These are phyloP conservation scores for Phytopythium oedochilum DNA, from an alignment of 352 stramenopile species.

Conservation along the genomic window DNA sequence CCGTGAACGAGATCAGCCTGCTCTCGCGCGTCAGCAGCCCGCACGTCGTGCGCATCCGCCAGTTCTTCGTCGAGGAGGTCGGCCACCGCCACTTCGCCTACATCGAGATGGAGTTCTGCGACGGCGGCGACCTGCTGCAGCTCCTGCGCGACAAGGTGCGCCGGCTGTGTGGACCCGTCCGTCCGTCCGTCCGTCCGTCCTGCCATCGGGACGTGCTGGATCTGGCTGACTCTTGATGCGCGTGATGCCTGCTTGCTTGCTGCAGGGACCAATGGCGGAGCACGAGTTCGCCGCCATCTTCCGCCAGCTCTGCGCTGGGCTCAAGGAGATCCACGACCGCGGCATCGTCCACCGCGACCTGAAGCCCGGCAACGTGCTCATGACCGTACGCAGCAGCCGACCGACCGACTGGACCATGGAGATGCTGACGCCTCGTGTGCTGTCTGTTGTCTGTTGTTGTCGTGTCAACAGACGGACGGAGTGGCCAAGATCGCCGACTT, in stretches of 20 bases:
- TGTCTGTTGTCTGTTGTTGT: not conserved
- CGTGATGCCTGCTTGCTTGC: not conserved
- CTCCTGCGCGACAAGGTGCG: slow-evolving; percentile 30
- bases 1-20: slow-evolving; percentile 72
- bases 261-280: slow-evolving; percentile 33
- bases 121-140: slow-evolving; percentile 44
- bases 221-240: not conserved
- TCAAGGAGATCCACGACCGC: slow-evolving; percentile 58
- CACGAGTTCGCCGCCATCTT: slow-evolving; percentile 55
- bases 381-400: slow-evolving; percentile 35
- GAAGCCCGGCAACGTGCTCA: slow-evolving; percentile 72
- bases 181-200: no score
- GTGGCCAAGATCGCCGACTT: slow-evolving; percentile 78
- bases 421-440: no score
- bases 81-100: slow-evolving; percentile 72
- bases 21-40: slow-evolving; percentile 51
- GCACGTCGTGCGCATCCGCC: slow-evolving; percentile 63
- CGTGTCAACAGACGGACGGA: slow-evolving; percentile 38
- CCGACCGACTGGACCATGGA: no score
- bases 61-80: slow-evolving; percentile 81
- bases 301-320: slow-evolving; percentile 59
- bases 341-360: slow-evolving; percentile 75
- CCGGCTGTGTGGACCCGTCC: no score
- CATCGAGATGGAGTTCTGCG: slow-evolving; percentile 83
- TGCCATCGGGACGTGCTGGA: no score